These are phyloP conservation scores for Oldenlandia corymbosa DNA, from an alignment of 257 asterid species.

Conservation along the genomic window DNA sequence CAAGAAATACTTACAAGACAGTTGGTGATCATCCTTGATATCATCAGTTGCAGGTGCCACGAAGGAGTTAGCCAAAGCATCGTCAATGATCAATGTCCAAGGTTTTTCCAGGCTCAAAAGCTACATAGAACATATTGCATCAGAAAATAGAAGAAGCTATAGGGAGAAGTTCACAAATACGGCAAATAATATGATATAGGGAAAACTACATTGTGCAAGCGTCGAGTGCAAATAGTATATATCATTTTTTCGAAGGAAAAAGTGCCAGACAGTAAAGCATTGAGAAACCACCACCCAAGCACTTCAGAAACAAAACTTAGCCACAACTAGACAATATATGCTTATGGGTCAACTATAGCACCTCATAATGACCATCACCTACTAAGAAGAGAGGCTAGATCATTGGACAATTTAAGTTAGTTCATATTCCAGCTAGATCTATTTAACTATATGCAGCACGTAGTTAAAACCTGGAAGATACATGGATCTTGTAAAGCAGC, in stretches of 20 bases:
- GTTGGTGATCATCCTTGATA: constrained; percentile 56
- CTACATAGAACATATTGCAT: constrained; percentile 30
- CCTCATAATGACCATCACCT: not conserved
- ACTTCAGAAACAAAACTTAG: not conserved
- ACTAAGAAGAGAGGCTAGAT: not conserved
- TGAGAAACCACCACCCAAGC: not conserved
- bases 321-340: not conserved
- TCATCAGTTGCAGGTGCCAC: constrained; percentile 82
- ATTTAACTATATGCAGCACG: not conserved
- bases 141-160: not conserved
- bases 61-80: constrained; percentile 84
- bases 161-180: not conserved
- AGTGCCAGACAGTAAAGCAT: not conserved
- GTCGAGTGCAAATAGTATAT: not conserved
- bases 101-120: constrained; percentile 68
- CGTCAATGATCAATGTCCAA: constrained; percentile 87
- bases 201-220: not conserved
- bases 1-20: constrained; percentile 52
- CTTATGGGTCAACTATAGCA: not conserved
- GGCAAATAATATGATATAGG: not conserved
- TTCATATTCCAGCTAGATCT: not conserved
- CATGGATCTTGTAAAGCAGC: not conserved
- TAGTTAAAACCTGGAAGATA: not conserved
- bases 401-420: not conserved
- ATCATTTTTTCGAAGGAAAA: not conserved